phyloP scores from a whole-genome alignment of 2,329 filamentous ascomycete species.

The Talaromyces verruculosus region DNA sequence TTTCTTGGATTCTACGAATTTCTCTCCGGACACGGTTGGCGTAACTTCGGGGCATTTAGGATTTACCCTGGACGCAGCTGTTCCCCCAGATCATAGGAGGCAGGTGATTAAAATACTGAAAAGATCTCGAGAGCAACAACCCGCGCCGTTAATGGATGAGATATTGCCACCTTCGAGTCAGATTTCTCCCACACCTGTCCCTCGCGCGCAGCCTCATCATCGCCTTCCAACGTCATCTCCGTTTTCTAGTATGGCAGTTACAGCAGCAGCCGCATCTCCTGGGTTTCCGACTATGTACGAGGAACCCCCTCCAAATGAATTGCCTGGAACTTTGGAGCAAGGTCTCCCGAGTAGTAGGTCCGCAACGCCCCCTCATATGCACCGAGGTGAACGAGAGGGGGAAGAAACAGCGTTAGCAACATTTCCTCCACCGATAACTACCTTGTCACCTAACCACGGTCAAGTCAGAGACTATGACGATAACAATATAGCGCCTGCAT shows the following conservation, averaged over 20 bases:
- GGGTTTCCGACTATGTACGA: not conserved
- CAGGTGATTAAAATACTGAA: slow-evolving; percentile 26
- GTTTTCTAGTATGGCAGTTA: not conserved
- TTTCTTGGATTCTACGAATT: slow-evolving; percentile 15
- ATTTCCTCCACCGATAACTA: not conserved
- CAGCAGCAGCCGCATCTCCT: not conserved
- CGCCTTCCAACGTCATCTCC: not conserved
- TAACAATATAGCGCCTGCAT: not conserved
- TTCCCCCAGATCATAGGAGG: slow-evolving; percentile 27
- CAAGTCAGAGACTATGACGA: not conserved
- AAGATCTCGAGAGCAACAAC: slow-evolving; percentile 16
- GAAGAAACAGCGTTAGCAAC: not conserved
- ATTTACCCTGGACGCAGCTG: slow-evolving; percentile 27
- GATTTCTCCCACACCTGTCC: not conserved
- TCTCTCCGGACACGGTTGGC: slow-evolving; percentile 23
- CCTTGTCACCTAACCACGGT: not conserved
- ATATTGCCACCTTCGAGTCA: not conserved
- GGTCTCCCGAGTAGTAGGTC: slow-evolving; percentile 30
- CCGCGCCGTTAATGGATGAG: not conserved
- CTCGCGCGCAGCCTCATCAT: not conserved
- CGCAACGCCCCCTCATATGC: slow-evolving; percentile 31
- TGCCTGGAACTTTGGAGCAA: slow-evolving; percentile 31
- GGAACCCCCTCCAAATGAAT: slow-evolving; percentile 23
- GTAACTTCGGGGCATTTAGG: slow-evolving; percentile 27
- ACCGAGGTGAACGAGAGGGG: slow-evolving; percentile 18